A percentile compares a stretch with the other conserved stretches of the same genome.
Evolutionary conservation across 1,284 basidiomycete species (phyloP).

Genomic region (Ustilago curta): DNA sequence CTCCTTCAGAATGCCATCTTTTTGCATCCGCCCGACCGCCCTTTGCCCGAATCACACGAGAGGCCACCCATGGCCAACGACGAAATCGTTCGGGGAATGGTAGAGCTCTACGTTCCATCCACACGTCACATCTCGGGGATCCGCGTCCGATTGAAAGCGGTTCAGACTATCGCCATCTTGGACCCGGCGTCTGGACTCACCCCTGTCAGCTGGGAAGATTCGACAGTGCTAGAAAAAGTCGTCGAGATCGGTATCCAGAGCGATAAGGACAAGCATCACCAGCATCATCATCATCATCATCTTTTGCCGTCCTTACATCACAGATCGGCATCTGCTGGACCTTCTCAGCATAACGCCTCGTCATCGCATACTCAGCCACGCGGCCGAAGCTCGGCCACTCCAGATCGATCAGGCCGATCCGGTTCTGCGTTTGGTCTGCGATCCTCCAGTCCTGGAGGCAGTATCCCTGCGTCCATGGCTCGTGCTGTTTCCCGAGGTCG

Average conservation of each 20-base stretch:
- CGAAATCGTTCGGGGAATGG: constrained; percentile 66
- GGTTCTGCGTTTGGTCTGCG: constrained; percentile 50
- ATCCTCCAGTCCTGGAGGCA: constrained; percentile 44
- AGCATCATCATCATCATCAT: constrained; percentile 26
- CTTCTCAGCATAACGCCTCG: constrained; percentile 13
- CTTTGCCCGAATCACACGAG: constrained; percentile 53
- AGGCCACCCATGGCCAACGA: constrained; percentile 64
- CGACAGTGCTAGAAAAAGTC: constrained; percentile 63
- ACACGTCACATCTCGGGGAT: constrained; percentile 65
- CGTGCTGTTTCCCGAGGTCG: constrained; percentile 55
- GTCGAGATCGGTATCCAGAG: constrained; percentile 64
- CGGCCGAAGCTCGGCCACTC: constrained; percentile 36
- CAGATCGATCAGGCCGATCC: constrained; percentile 42
- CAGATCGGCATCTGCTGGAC: constrained; percentile 35
- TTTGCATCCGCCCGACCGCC: constrained; percentile 63
- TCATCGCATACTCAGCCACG: constrained; percentile 30
- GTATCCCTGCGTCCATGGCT: constrained; percentile 55
- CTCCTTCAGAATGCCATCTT: constrained; percentile 66
- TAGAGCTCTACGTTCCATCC: constrained; percentile 66
- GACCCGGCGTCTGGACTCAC: constrained; percentile 55
- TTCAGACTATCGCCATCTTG: constrained; percentile 66
- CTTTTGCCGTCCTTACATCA: constrained; percentile 26
- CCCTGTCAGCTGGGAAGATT: constrained; percentile 65
- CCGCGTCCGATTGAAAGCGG: constrained; percentile 61
- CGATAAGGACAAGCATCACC: constrained; percentile 43